Base-by-base conservation (phyloP, 1,139 yeast species). In the Hansenula lynferdii region DNA sequence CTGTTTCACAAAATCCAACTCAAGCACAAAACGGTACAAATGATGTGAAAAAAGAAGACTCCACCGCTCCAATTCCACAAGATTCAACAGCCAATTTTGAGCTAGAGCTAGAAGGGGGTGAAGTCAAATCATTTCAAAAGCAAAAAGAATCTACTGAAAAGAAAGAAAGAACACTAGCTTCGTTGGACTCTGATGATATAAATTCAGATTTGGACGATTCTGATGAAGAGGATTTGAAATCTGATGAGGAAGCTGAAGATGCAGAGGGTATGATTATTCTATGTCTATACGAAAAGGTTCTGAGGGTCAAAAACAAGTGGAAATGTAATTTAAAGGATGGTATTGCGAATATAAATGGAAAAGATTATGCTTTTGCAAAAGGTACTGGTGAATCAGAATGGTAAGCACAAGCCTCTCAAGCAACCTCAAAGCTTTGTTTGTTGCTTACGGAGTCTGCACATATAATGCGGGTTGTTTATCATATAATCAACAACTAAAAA, bases 361-460 rank as follows among this genome's bases (percentile, higher is more conserved):
- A 77, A 50, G 99, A 92, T 62, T 92, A 86, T 58, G 89, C 94
- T 6, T 92, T 94, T 61, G 86, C 87, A 47, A 84, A 85, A 59
- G 97, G 96, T 4, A 85, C 85, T 18, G 98, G 97, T 21, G 97
- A 92, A 60, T 84, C 95, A 47, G 97, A 92, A 61, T 92, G 97
- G 97, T 85, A 57, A n/a, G n/a, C n/a, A n/a, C n/a, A n/a, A n/a
- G n/a, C n/a, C n/a, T n/a, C n/a, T n/a, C n/a, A n/a, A n/a, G n/a
- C n/a, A n/a, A n/a, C n/a, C n/a, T n/a, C n/a, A n/a, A n/a, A n/a
- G n/a, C n/a, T n/a, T n/a, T n/a, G n/a, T n/a, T n/a, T n/a, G n/a
- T n/a, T n/a, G n/a, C n/a, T n/a, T n/a, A n/a, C n/a, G n/a, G n/a
- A n/a, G n/a, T n/a, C n/a, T n/a, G n/a, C n/a, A n/a, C n/a, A n/a